Percentiles rank a stretch among this genome's conserved stretches.
These are phyloP conservation scores for Suillus hirtellus DNA, from an alignment of 768 basidiomycete genomes.

Conservation along the genomic window DNA sequence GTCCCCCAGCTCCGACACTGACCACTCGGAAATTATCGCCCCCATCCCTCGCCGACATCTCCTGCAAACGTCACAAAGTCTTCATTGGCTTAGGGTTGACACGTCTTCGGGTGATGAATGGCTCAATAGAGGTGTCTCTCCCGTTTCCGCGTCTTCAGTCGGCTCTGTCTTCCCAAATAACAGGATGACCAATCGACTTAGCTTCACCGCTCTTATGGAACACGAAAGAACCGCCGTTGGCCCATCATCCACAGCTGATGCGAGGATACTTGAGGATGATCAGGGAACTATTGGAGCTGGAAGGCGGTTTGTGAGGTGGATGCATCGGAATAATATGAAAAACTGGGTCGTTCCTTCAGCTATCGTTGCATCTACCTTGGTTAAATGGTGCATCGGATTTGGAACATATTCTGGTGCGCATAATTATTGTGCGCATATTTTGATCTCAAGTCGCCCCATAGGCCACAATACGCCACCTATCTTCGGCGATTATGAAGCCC, in stretches of 20 bases:
- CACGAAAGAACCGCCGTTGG: constrained; percentile 25
- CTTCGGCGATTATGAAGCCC: constrained; percentile 93
- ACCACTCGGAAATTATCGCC: constrained; percentile 52
- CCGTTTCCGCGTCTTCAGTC: constrained; percentile 25
- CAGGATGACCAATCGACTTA: constrained; percentile 28
- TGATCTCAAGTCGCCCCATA: constrained; percentile 23
- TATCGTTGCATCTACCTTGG: constrained; percentile 51
- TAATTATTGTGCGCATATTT: not conserved
- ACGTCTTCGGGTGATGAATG: constrained; percentile 43
- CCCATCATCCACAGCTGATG: constrained; percentile 15
- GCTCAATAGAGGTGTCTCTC: constrained; percentile 42
- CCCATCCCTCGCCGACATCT: constrained; percentile 69
- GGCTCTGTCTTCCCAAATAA: constrained; percentile 25
- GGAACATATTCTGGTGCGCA: constrained; percentile 81
- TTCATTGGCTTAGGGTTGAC: constrained; percentile 55
- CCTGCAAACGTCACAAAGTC: constrained; percentile 58
- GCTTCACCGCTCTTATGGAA: constrained; percentile 47
- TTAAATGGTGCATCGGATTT: constrained; percentile 72
- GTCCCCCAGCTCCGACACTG: constrained; percentile 22
- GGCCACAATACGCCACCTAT: constrained; percentile 75
- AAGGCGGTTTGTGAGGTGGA: constrained; percentile 73
- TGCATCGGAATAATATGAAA: constrained; percentile 67
- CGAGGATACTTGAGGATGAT: constrained; percentile 18
- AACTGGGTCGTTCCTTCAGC: constrained; percentile 58
- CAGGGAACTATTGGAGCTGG: constrained; percentile 44